phyloP scores from a whole-genome alignment of 805 yeast species.

The Vanderwaltozyma verrucispora region DNA sequence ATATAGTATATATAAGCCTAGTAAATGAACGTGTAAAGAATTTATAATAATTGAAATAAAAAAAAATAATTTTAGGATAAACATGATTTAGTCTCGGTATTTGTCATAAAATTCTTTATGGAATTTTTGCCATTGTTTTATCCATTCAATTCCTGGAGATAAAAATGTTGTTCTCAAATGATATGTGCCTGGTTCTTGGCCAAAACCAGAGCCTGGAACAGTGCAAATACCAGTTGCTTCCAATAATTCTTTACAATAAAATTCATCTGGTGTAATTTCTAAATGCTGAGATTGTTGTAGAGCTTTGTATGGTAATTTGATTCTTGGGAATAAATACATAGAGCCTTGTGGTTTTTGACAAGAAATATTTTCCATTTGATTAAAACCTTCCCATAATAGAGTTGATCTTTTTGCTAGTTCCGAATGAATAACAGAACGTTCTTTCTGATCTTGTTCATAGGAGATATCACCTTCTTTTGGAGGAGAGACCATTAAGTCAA shows the following conservation, averaged over 20 bases:
- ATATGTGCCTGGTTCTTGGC: conserved; percentile 80
- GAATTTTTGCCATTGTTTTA: conserved; percentile 65
- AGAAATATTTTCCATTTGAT: conserved; percentile 64
- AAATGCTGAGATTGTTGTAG: conserved; percentile 46
- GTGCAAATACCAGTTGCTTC: conserved; percentile 92
- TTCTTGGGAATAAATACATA: conserved; percentile 87
- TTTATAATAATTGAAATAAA: too few relatives aligned
- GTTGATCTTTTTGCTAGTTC: conserved; percentile 56
- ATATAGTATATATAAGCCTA: too few relatives aligned
- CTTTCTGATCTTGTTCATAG: conserved; percentile 52
- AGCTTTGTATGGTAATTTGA: conserved; percentile 56
- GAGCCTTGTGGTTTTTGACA: conserved; percentile 95
- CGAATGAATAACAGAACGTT: conserved; percentile 50
- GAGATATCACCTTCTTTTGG: conserved; percentile 73
- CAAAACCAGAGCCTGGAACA: conserved; percentile 96
- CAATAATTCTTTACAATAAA: conserved; percentile 75
- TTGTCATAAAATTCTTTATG: conserved; percentile 60
- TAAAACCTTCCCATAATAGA: conserved; percentile 58
- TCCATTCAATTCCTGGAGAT: conserved; percentile 92
- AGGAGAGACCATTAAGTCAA: conserved; percentile 90
- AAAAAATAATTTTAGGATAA: background rate
- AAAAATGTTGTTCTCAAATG: conserved; percentile 95
- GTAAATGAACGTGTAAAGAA: too few relatives aligned
- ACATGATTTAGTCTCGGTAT: conserved; percentile 31
- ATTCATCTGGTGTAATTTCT: conserved; percentile 66